Conservation (phyloP, 2,329 filamentous ascomycete genomes). For the Pseudocercospora eumusae region DNA sequence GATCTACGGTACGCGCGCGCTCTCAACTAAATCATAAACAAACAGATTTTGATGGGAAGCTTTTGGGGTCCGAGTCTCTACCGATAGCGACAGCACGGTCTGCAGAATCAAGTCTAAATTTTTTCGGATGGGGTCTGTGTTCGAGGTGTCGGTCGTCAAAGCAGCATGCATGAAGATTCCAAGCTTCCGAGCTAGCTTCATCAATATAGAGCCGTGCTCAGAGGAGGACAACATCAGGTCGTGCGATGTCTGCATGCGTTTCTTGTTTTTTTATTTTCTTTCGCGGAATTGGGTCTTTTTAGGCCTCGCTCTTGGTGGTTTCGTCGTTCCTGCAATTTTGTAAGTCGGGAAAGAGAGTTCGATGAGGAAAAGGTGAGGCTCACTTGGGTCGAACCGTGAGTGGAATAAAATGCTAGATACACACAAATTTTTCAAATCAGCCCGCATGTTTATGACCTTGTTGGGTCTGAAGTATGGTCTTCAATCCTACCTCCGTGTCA, state of each 20-base stretch:
- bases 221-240: not conserved
- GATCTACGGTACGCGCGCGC: no score
- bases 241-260: not conserved
- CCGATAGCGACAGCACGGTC: not conserved
- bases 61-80: not conserved
- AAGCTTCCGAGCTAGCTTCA: not conserved
- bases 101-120: not conserved
- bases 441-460: not conserved
- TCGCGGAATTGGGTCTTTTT: not conserved
- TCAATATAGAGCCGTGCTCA: not conserved
- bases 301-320: not conserved
- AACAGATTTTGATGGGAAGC: not conserved
- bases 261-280: no score
- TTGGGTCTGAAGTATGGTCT: not conserved
- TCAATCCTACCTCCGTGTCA: slow-evolving; percentile 18
- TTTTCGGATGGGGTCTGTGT: not conserved
- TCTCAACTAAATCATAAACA: no score
- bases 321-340: slow-evolving; percentile 4
- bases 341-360: not conserved
- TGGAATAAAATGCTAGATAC: slow-evolving; percentile 7
- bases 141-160: not conserved
- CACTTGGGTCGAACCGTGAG: not conserved
- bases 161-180: no score
- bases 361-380: not conserved
- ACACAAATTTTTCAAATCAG: slow-evolving; percentile 1